A percentile compares a stretch with the other conserved stretches of the same genome.
These are phyloP conservation scores for Lignosus rhinocerotis DNA, from an alignment of 1,284 basidiomycete species.

Conservation along the genomic window DNA sequence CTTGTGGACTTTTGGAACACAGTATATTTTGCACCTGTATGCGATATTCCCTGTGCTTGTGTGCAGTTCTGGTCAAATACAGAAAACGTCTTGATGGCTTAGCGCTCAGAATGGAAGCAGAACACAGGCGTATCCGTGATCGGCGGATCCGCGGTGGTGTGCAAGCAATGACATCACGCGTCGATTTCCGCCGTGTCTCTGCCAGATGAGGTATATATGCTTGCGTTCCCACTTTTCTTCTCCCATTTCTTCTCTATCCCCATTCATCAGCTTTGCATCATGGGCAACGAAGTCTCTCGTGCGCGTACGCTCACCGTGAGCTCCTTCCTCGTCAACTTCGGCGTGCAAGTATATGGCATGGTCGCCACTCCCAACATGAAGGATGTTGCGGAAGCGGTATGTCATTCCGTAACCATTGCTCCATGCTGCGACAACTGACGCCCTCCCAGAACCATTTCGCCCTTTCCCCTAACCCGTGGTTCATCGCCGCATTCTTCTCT, in stretches of 20 bases:
- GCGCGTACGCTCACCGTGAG: constrained; percentile 31
- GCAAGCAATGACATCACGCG: constrained; percentile 2
- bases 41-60: too few relatives aligned
- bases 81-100: too few relatives aligned
- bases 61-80: too few relatives aligned
- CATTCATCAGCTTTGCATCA: constrained; percentile 22
- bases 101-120: neutral
- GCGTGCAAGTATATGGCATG: constrained; percentile 36
- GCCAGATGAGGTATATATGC: neutral
- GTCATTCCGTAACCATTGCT: constrained; percentile 6
- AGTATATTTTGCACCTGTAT: too few relatives aligned
- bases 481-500: constrained; percentile 38
- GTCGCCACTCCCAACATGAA: constrained; percentile 37
- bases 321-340: constrained; percentile 36
- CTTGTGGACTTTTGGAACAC: too few relatives aligned
- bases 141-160: neutral
- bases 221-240: neutral
- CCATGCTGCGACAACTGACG: neutral
- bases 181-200: constrained; percentile 1
- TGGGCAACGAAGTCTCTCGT: constrained; percentile 33
- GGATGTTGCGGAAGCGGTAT: constrained; percentile 35
- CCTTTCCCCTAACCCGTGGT: constrained; percentile 37
- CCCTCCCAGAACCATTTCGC: constrained; percentile 37
- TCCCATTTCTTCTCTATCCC: constrained; percentile 5
- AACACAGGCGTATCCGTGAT: neutral